These are phyloP conservation scores for Barnettozyma hawaiiensis DNA, from an alignment of 1,139 yeast genomes.

Conservation along the genomic window DNA sequence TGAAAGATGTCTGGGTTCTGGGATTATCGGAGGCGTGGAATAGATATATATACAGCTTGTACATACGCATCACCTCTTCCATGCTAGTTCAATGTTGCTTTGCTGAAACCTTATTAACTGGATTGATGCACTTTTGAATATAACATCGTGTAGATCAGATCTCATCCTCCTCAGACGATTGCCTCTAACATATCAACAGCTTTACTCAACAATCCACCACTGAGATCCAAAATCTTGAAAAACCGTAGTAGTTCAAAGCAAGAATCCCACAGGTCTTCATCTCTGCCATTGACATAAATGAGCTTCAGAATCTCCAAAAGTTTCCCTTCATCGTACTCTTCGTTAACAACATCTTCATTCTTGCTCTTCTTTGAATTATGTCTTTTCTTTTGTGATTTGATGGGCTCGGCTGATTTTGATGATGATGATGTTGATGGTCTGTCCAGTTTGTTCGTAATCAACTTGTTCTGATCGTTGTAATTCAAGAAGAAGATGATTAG, in stretches of 20 bases:
- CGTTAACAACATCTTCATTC: constrained; percentile 16
- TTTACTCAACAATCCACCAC: constrained; percentile 17
- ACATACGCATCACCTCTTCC: too few species aligned
- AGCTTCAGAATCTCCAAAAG: constrained; percentile 36
- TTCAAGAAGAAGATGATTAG: constrained; percentile 42
- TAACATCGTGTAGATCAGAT: neutral
- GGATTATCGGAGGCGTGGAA: constrained; percentile 37
- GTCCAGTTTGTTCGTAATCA: neutral
- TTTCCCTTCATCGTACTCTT: constrained; percentile 31
- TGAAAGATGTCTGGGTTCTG: constrained; percentile 74
- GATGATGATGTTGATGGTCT: neutral
- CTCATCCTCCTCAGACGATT: too few species aligned
- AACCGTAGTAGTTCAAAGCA: constrained; percentile 44
- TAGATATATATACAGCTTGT: neutral
- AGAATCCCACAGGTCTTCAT: constrained; percentile 42
- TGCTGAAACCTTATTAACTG: too few species aligned
- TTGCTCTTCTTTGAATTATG: neutral
- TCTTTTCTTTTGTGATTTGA: neutral
- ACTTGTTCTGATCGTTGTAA: constrained; percentile 23
- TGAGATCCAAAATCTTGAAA: constrained; percentile 38
- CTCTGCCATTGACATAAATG: constrained; percentile 26
- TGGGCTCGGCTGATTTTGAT: neutral
- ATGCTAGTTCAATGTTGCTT: too few species aligned
- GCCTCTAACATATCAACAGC: constrained; percentile 9
- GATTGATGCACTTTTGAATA: too few species aligned